phyloP scores from a whole-genome alignment of 805 yeast genomes.

The Tanozyma kutaoensis region DNA sequence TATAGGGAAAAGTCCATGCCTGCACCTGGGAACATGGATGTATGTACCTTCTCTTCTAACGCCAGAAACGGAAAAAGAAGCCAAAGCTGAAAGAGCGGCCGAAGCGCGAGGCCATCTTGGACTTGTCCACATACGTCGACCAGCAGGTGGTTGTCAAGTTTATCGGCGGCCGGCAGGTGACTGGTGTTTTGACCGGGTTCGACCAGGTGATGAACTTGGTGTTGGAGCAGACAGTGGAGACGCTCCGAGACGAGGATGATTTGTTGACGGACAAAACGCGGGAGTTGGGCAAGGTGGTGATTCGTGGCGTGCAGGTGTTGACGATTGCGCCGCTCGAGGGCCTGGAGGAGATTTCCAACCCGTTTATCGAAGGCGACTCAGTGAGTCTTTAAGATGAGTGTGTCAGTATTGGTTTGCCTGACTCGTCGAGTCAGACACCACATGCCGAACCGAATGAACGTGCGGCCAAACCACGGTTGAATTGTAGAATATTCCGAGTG shows the following conservation, averaged over 20 bases:
- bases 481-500: too few species aligned
- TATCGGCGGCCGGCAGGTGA: constrained; percentile 76
- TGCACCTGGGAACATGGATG: neutral
- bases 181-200: constrained; percentile 72
- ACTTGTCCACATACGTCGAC: constrained; percentile 66
- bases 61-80: constrained; percentile 3
- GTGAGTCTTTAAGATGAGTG: too few species aligned
- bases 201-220: constrained; percentile 75
- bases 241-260: constrained; percentile 48
- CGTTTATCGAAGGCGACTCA: constrained; percentile 37
- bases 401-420: too few species aligned
- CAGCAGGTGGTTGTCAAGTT: constrained; percentile 63
- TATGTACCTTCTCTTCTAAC: too few species aligned
- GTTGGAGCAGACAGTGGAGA: constrained; percentile 58
- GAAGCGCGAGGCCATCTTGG: constrained; percentile 80
- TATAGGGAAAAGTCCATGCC: constrained; percentile 36
- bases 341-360: constrained; percentile 55
- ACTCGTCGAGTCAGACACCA: too few species aligned
- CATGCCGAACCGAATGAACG: too few species aligned
- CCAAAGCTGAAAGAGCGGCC: too few species aligned
- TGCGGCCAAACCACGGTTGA: too few species aligned
- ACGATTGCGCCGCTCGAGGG: constrained; percentile 69
- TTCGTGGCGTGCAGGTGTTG: constrained; percentile 71
- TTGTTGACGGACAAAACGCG: constrained; percentile 46
- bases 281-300: constrained; percentile 51